Percentiles rank a stretch among this genome's conserved stretches.
Evolutionary conservation across 129 eudicot species (phyloP).

Genomic region (Arctium lappa): DNA sequence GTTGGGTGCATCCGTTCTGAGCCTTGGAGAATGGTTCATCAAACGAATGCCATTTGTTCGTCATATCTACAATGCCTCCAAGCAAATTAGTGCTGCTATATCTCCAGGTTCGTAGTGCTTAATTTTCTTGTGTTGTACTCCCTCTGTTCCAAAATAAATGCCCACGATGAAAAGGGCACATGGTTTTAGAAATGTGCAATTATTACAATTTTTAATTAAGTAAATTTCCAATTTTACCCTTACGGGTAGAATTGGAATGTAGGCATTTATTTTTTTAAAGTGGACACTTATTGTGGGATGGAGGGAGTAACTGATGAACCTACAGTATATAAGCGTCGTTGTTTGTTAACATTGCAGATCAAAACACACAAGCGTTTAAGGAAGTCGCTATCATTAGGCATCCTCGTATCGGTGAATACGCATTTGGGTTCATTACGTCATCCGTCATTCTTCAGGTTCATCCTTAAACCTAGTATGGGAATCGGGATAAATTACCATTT

Average conservation of each 20-base stretch:
- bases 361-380: slow-evolving; percentile 78
- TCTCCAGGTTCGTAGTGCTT: slow-evolving; percentile 57
- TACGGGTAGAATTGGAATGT: too few relatives aligned
- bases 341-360: slow-evolving; percentile 44
- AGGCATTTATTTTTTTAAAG: too few relatives aligned
- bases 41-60: slow-evolving; percentile 87
- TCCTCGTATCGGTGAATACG: slow-evolving; percentile 95
- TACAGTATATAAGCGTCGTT: neutral
- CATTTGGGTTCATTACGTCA: slow-evolving; percentile 89
- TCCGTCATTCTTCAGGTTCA: slow-evolving; percentile 70
- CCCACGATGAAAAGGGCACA: too few relatives aligned
- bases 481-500: neutral
- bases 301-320: neutral
- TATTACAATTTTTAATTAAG: too few relatives aligned
- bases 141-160: neutral
- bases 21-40: slow-evolving; percentile 87
- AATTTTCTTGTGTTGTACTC: neutral
- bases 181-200: too few relatives aligned
- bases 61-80: slow-evolving; percentile 77
- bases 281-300: too few relatives aligned
- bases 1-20: slow-evolving; percentile 84
- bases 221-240: too few relatives aligned
- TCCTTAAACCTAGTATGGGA: neutral
- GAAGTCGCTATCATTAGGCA: slow-evolving; percentile 91
- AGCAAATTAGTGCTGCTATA: slow-evolving; percentile 84